Evolutionary conservation across 2,329 filamentous ascomycete genomes (phyloP).

Genomic region (Cordyceps javanica): DNA sequence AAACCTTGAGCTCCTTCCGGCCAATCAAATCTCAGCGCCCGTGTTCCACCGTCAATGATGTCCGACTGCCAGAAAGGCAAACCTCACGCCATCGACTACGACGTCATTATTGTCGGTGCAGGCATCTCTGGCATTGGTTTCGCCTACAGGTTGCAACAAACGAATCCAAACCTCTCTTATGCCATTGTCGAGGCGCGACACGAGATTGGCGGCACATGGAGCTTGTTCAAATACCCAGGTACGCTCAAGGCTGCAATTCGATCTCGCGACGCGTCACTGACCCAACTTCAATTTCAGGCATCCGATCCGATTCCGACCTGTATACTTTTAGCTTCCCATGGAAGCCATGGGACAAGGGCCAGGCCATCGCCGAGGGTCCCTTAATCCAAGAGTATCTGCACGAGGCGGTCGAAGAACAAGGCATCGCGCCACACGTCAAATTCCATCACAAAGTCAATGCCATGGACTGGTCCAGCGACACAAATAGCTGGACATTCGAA

Average conservation of each 20-base stretch:
- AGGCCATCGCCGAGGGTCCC: slow-evolving; percentile 44
- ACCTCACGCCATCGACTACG: slow-evolving; percentile 23
- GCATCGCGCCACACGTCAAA: slow-evolving; percentile 48
- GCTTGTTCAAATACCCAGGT: slow-evolving; percentile 64
- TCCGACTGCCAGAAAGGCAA: neutral
- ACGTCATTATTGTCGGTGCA: slow-evolving; percentile 63
- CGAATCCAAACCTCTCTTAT: slow-evolving; percentile 51
- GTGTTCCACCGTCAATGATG: neutral
- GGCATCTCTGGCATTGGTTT: slow-evolving; percentile 72
- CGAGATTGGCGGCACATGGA: slow-evolving; percentile 70
- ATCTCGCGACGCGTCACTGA: neutral
- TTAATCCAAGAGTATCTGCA: slow-evolving; percentile 50
- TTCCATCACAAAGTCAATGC: slow-evolving; percentile 47
- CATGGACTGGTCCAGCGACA: slow-evolving; percentile 15
- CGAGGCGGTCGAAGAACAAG: slow-evolving; percentile 42
- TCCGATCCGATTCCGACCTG: slow-evolving; percentile 57
- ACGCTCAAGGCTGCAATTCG: neutral
- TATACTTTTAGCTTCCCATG: slow-evolving; percentile 62
- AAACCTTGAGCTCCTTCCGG: too few relatives aligned
- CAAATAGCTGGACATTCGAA: neutral
- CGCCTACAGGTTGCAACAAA: slow-evolving; percentile 59
- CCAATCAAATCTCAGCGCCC: neutral
- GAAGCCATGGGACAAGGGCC: slow-evolving; percentile 55
- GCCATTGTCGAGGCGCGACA: slow-evolving; percentile 63
- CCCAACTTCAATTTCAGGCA: slow-evolving; percentile 34